These are phyloP conservation scores for Neurospora sp. DNA, from an alignment of 495 filamentous ascomycete genomes.

Conservation along the genomic window DNA sequence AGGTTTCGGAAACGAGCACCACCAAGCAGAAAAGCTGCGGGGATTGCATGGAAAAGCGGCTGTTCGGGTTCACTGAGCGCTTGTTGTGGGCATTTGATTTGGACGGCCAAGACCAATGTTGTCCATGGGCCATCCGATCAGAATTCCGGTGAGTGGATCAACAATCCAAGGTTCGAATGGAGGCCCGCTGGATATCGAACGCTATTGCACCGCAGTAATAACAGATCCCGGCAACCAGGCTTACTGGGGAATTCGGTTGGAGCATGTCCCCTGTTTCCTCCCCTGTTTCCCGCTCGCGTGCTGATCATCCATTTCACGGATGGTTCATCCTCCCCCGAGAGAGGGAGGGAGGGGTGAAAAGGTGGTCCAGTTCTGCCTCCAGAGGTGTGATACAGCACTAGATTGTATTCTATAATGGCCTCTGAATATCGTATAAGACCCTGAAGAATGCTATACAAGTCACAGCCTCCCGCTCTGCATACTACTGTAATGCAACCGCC, in stretches of 20 bases:
- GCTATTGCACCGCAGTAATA: not conserved
- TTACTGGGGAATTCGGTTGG: not conserved
- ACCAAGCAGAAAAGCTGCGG: not conserved
- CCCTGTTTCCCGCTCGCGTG: not conserved
- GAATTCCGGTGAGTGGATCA: not conserved
- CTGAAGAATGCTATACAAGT: not conserved
- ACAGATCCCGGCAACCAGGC: not conserved
- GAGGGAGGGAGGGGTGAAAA: not conserved
- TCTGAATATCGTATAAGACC: not conserved
- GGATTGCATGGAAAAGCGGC: not conserved
- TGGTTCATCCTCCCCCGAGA: not conserved
- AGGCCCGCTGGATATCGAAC: not conserved
- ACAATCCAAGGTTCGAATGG: not conserved
- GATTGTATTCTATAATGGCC: not conserved
- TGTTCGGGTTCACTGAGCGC: not conserved
- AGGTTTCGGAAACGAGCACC: not conserved
- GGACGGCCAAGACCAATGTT: not conserved
- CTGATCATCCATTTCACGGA: not conserved
- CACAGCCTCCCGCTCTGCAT: not conserved
- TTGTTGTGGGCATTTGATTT: not conserved
- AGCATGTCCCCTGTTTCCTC: not conserved
- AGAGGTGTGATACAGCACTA: not conserved
- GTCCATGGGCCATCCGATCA: not conserved
- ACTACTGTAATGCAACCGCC: not conserved
- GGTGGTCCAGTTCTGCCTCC: not conserved